Base-by-base conservation (phyloP, 148 eudicot genomes). In the Rhododendron simsii region DNA sequence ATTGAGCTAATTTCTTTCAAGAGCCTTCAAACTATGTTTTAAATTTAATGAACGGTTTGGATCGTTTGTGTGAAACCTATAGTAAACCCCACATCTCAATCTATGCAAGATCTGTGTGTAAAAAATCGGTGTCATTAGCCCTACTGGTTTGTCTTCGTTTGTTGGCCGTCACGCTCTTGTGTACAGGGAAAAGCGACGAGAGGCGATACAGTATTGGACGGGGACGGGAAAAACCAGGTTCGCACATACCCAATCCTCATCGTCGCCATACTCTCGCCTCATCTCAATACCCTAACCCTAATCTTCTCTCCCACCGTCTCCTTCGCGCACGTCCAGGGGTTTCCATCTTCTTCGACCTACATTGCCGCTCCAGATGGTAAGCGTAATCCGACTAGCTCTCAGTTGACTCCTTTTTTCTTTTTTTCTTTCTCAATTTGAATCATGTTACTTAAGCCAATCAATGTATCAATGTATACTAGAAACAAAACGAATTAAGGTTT, bases 181-280 rank as follows among this genome's bases (percentile, higher is more conserved):
- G 4, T 9, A 16, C 6, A 67, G 65, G 30, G 51, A 75, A 69
- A 69, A 37, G 53, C 35, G 55, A 45, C 30, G 57, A 65, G 57
- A 47, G 76, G 57, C 15, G 53, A 21, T 55, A 21, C 37, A 59
- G 33, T 10, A 69, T 48, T 55, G 61, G 21, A 55, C 61, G 21
- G 61, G 6, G 73, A 69, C 83, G 82, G 15, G 59, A 55, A 23
- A 81, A 83, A 88, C 85, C 87, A 87, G 88, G 88, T 84, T 83
- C 91, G 87, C 88, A 83, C 87, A 87, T 74, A 80, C 39, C 86
- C 86, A 87, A 89, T 89, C 91, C 83, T 81, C 81, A 82, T 50
- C 65, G 7, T 2, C 47, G 7, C 26, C 35, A 7, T 23, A 35
- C 37, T 45, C 23, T 33, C 35, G 20, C 21, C 26, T 73, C 30